These are phyloP conservation scores for Noccaea bulbosa DNA, from an alignment of 345 rosid species.

Conservation along the genomic window DNA sequence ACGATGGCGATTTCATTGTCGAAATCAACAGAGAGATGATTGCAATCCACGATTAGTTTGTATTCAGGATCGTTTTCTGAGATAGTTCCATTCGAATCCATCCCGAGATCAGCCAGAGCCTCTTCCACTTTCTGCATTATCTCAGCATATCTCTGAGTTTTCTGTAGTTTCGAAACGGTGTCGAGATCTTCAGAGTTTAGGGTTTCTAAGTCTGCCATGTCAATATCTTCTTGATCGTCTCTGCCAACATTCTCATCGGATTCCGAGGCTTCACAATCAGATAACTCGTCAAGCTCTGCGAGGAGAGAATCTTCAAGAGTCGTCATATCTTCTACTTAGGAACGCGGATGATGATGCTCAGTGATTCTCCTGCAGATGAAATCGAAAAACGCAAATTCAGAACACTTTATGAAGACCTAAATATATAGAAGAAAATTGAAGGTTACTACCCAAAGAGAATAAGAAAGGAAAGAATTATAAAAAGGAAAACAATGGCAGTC, in stretches of 20 bases:
- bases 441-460: too few relatives aligned
- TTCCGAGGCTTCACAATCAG: slow-evolving; percentile 71
- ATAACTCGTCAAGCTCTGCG: slow-evolving; percentile 80
- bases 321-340: slow-evolving; percentile 39
- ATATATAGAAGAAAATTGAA: too few relatives aligned
- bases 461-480: too few relatives aligned
- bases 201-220: slow-evolving; percentile 48
- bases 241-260: slow-evolving; percentile 48
- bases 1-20: slow-evolving; percentile 78
- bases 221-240: slow-evolving; percentile 61
- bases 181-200: slow-evolving; percentile 81
- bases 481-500: too few relatives aligned
- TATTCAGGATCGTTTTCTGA: slow-evolving; percentile 63
- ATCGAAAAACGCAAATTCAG: too few relatives aligned
- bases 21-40: slow-evolving; percentile 69
- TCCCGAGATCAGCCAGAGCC: slow-evolving; percentile 49
- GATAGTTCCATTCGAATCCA: slow-evolving; percentile 49
- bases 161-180: slow-evolving; percentile 74
- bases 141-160: slow-evolving; percentile 72
- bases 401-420: too few relatives aligned
- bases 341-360: too few relatives aligned
- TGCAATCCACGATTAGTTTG: slow-evolving; percentile 82
- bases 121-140: slow-evolving; percentile 78
- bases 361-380: too few relatives aligned
- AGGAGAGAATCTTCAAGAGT: slow-evolving; percentile 82